Conservation (phyloP, 1,284 basidiomycete genomes). For the Trichosporon asahii region DNA sequence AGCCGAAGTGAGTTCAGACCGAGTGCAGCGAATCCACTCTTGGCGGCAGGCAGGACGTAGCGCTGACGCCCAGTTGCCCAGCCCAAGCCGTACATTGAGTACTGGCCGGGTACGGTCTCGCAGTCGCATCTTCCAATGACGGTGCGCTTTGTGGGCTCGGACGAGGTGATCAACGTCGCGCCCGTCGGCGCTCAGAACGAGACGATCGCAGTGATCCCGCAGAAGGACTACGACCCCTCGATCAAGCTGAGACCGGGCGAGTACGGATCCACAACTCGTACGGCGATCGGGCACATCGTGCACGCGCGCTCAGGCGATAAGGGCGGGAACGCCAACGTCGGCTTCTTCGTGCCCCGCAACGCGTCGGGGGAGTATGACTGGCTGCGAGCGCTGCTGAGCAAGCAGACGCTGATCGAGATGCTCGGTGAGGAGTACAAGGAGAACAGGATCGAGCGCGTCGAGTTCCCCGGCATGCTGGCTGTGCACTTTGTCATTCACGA, state of each 20-base stretch:
- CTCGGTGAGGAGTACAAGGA: conserved; percentile 29
- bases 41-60: not conserved
- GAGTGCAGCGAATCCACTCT: not conserved
- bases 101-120: conserved; percentile 23
- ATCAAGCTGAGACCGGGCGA: not conserved
- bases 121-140: conserved; percentile 18
- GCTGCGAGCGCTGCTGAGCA: conserved; percentile 25
- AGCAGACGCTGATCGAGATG: conserved; percentile 20
- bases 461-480: conserved; percentile 32
- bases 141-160: conserved; percentile 18
- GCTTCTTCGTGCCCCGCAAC: conserved; percentile 29
- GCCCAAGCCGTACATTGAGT: conserved; percentile 25
- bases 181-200: not conserved
- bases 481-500: conserved; percentile 44
- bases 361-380: conserved; percentile 27
- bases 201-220: conserved; percentile 8
- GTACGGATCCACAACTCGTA: conserved; percentile 25
- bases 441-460: conserved; percentile 33
- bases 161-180: conserved; percentile 10
- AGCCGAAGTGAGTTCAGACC: not conserved
- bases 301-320: conserved; percentile 37
- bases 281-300: conserved; percentile 29
- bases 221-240: conserved; percentile 20
- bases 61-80: not conserved
- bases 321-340: conserved; percentile 33